Base-by-base conservation (phyloP, 345 rosid genomes). In the Xanthoceras sorbifolium region DNA sequence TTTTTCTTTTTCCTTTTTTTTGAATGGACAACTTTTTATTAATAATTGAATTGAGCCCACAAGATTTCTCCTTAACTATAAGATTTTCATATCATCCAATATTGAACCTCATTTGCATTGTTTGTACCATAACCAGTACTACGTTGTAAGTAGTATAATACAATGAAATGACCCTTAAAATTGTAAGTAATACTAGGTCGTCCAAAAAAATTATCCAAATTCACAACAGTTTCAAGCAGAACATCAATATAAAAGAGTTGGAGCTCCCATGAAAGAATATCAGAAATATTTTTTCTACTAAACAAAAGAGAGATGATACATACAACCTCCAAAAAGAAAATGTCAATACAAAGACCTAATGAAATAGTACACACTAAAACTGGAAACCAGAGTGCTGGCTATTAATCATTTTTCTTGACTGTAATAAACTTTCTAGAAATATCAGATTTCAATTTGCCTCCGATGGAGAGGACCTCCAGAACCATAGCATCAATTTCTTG, bases 401-500 rank as follows among this genome's bases (percentile, higher is more conserved):
- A 40, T 87, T 80, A 89, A 46, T 87, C 89, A 38, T 79, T 70
- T 83, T 89, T 92, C 86, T 84, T 84, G 64, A 72, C 42, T 20
- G 81, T 42, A 48, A 11, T 14, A 29, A 89, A 65, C 69, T 86
- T 91, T 79, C 73, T 85, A 66, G 77, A 74, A 11, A 87, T 32
- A 63, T 79, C 69, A n/a, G 93, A 83, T 83, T 81, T 90, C 75
- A 67, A 73, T 79, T 87, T 84, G 89, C 84, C 66, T 2, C 84
- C 84, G 17, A 65, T 64, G 23, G 92, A 85, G 70, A 87, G 69
- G 32, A 83, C 79, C 44, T 85, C 86, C 76, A 75, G 71, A 36
- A 89, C 28, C 69, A 83, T 50, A 8, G 84, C 79, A 78, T 93
- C 94, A 15, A 90, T 88, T 82, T 90, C 92, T 73, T 83, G 82